Percentiles rank a stretch among this genome's conserved stretches.
Evolutionary conservation across 225 moss, liverwort and hornwort species (phyloP).

Genomic region (Takakia lepidozioides): DNA sequence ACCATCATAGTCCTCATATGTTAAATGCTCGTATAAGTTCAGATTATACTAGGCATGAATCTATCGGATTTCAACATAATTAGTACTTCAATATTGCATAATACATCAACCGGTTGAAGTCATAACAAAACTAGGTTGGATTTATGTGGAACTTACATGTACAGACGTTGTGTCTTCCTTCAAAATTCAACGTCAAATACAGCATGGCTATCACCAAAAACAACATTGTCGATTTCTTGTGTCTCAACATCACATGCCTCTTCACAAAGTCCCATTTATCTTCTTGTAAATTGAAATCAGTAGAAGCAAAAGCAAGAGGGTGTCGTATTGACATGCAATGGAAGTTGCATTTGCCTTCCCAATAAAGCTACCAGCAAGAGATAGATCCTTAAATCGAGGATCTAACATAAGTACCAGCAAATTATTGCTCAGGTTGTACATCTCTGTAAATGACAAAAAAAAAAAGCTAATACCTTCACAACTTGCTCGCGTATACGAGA

Average conservation of each 20-base stretch:
- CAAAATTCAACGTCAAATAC: background rate
- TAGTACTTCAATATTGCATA: too few relatives aligned
- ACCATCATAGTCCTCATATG: too few relatives aligned
- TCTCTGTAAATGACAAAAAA: background rate
- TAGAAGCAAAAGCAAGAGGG: background rate
- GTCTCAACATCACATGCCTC: too few relatives aligned
- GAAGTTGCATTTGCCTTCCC: background rate
- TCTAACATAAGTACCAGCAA: background rate
- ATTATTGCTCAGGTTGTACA: background rate
- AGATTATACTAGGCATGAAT: too few relatives aligned
- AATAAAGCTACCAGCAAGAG: background rate
- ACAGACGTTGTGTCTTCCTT: background rate
- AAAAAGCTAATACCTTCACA: too few relatives aligned
- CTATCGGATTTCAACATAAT: too few relatives aligned
- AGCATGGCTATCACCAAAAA: background rate
- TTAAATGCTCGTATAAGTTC: too few relatives aligned
- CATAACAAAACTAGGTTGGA: too few relatives aligned
- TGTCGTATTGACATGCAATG: background rate
- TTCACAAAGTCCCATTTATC: too few relatives aligned
- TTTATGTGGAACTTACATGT: slow-evolving; percentile 1
- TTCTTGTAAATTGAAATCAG: background rate
- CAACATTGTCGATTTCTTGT: too few relatives aligned
- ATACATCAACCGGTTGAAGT: too few relatives aligned
- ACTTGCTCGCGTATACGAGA: background rate
- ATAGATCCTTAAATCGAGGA: background rate